phyloP scores from a whole-genome alignment of 1,284 basidiomycete genomes.

The Tilletia indica region DNA sequence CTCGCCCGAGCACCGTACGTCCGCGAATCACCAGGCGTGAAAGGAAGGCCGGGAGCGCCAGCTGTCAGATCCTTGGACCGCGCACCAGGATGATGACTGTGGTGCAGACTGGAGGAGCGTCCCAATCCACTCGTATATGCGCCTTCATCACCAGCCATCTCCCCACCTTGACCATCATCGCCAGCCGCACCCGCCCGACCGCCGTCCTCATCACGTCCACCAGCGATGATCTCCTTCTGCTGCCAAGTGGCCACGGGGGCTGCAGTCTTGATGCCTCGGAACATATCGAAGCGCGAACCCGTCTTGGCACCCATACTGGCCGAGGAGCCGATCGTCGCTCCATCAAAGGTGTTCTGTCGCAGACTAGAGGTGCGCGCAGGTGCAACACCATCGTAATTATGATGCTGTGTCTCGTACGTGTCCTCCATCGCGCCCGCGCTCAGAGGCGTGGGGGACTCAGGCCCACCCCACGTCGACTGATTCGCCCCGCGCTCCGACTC shows the following conservation, averaged over 20 bases:
- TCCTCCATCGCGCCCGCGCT: background rate
- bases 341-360: slow-evolving; percentile 16
- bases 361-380: background rate
- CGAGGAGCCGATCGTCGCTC: background rate
- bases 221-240: slow-evolving; percentile 16
- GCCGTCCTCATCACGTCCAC: background rate
- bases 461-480: background rate
- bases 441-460: background rate
- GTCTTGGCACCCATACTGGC: background rate
- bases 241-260: slow-evolving; percentile 6
- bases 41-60: background rate
- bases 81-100: background rate
- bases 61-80: background rate
- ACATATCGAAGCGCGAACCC: slow-evolving; percentile 1
- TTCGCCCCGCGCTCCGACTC: background rate
- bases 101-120: slow-evolving; percentile 10
- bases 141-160: background rate
- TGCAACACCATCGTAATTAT: background rate
- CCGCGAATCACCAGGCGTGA: background rate
- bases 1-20: slow-evolving; percentile 2
- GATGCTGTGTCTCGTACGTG: background rate
- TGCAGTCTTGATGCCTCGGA: slow-evolving; percentile 15
- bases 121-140: background rate
- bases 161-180: background rate
- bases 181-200: background rate